These are phyloP conservation scores for Penicillium chermesinum DNA, from an alignment of 495 filamentous ascomycete species.

Conservation along the genomic window DNA sequence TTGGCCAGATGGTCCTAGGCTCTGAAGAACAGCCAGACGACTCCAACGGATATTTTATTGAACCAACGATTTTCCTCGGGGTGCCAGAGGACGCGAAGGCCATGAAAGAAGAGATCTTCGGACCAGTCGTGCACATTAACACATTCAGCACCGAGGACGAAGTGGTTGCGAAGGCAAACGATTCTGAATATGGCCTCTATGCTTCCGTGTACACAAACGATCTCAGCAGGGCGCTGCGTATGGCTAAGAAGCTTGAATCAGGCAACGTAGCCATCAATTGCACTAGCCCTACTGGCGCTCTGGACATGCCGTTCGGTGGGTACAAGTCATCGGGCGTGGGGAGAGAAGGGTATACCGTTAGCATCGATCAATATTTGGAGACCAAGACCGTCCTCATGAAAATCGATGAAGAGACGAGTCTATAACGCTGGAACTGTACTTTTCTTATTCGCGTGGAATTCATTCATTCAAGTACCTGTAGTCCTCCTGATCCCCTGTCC, in stretches of 20 bases:
- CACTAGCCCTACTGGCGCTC: conserved; percentile 29
- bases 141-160: conserved; percentile 36
- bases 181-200: conserved; percentile 39
- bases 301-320: conserved; percentile 45
- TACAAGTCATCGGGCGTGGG: conserved; percentile 48
- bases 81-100: conserved; percentile 28
- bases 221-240: conserved; percentile 41
- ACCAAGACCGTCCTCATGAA: conserved; percentile 45
- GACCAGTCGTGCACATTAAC: conserved; percentile 40
- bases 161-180: conserved; percentile 36
- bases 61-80: conserved; percentile 42
- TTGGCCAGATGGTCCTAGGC: conserved; percentile 38
- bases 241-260: conserved; percentile 43
- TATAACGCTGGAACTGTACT: background rate
- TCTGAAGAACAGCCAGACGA: conserved; percentile 1
- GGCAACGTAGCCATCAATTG: conserved; percentile 54
- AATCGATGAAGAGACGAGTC: conserved; percentile 5
- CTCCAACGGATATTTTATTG: conserved; percentile 38
- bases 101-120: conserved; percentile 45
- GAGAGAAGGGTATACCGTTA: conserved; percentile 39
- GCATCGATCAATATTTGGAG: conserved; percentile 40
- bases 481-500: too few species aligned
- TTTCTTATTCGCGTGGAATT: background rate
- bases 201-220: conserved; percentile 45
- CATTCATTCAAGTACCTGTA: too few species aligned